phyloP scores from a whole-genome alignment of 768 basidiomycete genomes.

The Coprinopsis sp. region DNA sequence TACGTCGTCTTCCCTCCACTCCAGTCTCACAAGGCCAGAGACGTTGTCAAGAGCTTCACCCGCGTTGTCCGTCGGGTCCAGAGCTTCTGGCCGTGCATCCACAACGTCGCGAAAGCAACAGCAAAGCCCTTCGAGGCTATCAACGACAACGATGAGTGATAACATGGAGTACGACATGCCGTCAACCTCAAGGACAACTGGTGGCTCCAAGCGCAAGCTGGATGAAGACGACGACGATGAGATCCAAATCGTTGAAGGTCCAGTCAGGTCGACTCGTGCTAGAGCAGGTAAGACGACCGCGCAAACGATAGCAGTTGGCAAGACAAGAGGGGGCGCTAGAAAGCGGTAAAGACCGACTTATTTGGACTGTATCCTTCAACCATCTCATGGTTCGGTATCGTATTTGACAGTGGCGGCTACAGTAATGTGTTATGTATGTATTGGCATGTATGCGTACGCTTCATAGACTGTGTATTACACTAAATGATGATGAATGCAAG shows the following conservation, averaged over 20 bases:
- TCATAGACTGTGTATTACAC: no score
- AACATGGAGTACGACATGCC: slow-evolving; percentile 38
- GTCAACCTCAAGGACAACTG: slow-evolving; percentile 18
- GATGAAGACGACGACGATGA: slow-evolving; percentile 47
- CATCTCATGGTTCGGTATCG: no score
- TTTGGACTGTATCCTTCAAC: no score
- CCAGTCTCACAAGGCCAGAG: no score
- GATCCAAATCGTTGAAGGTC: slow-evolving; percentile 47
- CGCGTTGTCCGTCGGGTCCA: slow-evolving; percentile 37
- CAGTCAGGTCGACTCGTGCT: slow-evolving; percentile 28
- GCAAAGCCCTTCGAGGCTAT: slow-evolving; percentile 48
- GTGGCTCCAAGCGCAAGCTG: slow-evolving; percentile 48
- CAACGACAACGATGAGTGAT: slow-evolving; percentile 41
- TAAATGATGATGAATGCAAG: no score
- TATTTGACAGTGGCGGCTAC: no score
- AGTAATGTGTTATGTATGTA: no score
- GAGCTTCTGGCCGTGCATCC: slow-evolving; percentile 45
- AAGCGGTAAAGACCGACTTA: slow-evolving; percentile 7
- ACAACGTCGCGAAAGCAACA: slow-evolving; percentile 47
- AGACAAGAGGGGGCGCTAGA: slow-evolving; percentile 30
- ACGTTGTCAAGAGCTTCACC: slow-evolving; percentile 34
- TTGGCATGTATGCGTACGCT: no score
- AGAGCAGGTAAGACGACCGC: slow-evolving; percentile 26
- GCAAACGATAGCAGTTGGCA: slow-evolving; percentile 21
- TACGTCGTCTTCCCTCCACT: no score